Base-by-base conservation (phyloP, 2,329 filamentous ascomycete genomes). In the Daldinia sp. region DNA sequence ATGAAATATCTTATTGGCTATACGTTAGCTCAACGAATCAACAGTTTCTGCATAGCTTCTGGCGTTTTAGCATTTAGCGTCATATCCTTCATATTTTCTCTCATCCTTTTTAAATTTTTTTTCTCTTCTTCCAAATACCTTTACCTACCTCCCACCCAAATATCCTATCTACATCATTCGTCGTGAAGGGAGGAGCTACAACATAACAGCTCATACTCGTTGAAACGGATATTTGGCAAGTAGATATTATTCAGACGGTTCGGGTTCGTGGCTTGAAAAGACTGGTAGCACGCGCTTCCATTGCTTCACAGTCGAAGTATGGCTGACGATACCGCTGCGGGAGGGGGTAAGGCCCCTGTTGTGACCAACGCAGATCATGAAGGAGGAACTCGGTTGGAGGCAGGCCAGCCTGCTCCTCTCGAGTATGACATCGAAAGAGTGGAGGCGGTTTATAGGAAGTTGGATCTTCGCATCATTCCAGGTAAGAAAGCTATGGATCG, bases 401-500 rank as follows among this genome's bases (percentile, higher is more conserved):
- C 64, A 17, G 54, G 27, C 13, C 67, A 60, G 8, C 49, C 68
- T 27, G 69, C 50, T 10, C 62, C 49, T 13, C 41, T 66, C 34
- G 71, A 74, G 19, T 86, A 84, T 61, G 79, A 82, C 60, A 71
- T 81, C 29, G 82, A 82, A 70, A 80, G 80, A 37, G 79, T 87
- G 41, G 85, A 87, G 72, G 75, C 77, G 37, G 82, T 87, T 39
- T 87, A 87, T 59, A 82, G 78, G 68, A 87, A 86, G 72, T 79
- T 87, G 48, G 85, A 88, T 73, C 74, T 76, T 23, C 83, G 85
- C 69, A 87, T 88, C 71, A 87, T 88, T 66, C 85, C 85, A 67
- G 81, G 83, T 85, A 73, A 66, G 76, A 68, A 34, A 23, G 39
- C 23, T 10, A 27, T 17, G 6, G 4, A 11, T 48, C 5, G 4